Base-by-base conservation (phyloP, 1,139 yeast species). In the Pichia kudriavzevii region DNA sequence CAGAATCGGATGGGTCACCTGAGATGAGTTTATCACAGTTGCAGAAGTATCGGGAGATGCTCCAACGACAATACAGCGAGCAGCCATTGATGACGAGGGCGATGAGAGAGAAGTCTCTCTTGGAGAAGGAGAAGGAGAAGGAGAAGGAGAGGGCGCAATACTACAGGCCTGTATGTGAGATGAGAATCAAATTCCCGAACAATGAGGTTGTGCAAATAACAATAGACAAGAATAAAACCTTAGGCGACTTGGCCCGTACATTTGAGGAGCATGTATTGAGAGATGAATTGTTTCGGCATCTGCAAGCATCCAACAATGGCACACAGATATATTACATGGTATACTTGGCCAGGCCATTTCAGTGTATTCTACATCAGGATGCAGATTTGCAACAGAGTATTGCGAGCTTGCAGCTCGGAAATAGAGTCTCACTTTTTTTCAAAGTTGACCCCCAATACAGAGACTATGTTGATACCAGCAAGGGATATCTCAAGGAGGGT, bases 1-100 rank as follows among this genome's bases (percentile, higher is more conserved):
- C n/a, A 13, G 24, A 20, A 18, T 7, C 36, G 7, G 54, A 50
- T 15, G 56, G 51, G 10, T 39, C 47, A 3, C 38, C 36, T 30
- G 56, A 53, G 7, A 38, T 53, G 40, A 43, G 50, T 2, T 36
- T 52, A 6, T 53, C 48, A 6, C 58, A 54, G 33, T 56, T 56
- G 1, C 38, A 40, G 18, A 26, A 39, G 7, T 54, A 54, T 28
- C 58, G 52, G 26, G 39, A 52, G 3, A 36, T 51, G 5, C 42
- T 54, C 3, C 31, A 48, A 3, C 42, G 41, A 24, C 36, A 40
- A 13, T 52, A 55, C 1, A 31, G 30, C 3, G 34, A 32, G 1
- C 45, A 46, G 7, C 47, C 42, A 23, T 36, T 52, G 35, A 42
- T 52, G 47, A 48, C 50, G 5, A 52, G 38, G 27, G 30, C 47